Evolutionary conservation across 306 rosid species (phyloP), one percentile per base, ranked within the genome.

Genomic region (Glycine latifolia): DNA sequence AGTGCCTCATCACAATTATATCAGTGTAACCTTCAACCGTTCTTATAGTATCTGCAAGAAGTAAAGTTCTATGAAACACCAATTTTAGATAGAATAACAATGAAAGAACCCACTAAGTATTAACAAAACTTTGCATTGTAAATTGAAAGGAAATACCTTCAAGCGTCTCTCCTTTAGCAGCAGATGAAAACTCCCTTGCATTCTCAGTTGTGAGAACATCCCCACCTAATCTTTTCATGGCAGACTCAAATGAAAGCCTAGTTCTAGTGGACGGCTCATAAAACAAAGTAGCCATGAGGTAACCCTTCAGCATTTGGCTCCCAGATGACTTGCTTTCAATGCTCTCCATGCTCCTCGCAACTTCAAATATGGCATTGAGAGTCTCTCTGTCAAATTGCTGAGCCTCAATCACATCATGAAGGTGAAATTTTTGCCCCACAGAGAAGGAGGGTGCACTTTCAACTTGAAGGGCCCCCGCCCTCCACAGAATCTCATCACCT

Each of bases 211-310:
- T 91, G 59, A 95, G 86, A 71, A 93, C 98, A 78, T 95, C 97
- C 15, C 98, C 99, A n/a, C 99, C 98, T 71, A 95, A 82, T 69
- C 98, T 86, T 83, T 88, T 93, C 99, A 95, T 93, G 79, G 99
- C 98, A 81, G 99, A 95, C 79, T 95, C 98, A 72, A 95, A 95
- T 12, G 97, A 95, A 83, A 95, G 97, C 86, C 99, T 90, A 17
- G 98, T 93, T 75, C 99, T 90, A 46, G 99, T 95, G 16, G 99
- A 95, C 4, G 98, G 98, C 82, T 95, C 99, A 69, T 95, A 95
- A 74, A 95, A 93, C 56, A 95, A 87, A 14, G 99, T 93, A 76
- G 99, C 99, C 99, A 95, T 95, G 73, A 95, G 94, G 89, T 91
- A 87, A 12, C 98, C 99, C 77, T 84, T 91, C 0, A 91, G 91